Evolutionary conservation across 75 land plant genomes (phyloP), one percentile per base, ranked within the genome.

Genomic region (Pinus albicaulis): DNA sequence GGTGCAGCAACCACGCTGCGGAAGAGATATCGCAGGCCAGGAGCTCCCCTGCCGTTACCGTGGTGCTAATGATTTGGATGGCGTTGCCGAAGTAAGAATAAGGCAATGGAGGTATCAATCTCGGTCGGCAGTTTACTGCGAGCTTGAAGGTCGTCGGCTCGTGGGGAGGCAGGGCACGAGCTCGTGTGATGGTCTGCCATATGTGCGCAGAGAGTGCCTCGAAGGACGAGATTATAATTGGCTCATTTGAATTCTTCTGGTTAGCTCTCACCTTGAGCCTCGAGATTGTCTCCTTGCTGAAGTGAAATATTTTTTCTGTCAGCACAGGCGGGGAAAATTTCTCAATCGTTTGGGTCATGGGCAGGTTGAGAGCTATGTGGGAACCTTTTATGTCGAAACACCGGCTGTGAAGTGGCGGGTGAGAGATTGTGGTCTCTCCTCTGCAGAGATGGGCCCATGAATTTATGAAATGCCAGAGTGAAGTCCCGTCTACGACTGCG

Each of bases 401-500:
- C 3, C 90, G 83, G 13, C 77, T 72, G 73, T 53, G 80, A 31
- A 80, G 24, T 0, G 95, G 92, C 7, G 79, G 80, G 4, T 77
- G 75, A 1, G 95, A 88, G 4, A 89, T 31, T 20, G 60, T 15
- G 10, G 48, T 7, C 7, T 5, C 48, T 5, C 48, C 48, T 41
- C 48, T 41, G 7, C 48, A 44, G 25, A 86, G 56, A 64, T 88
- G 87, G 15, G 93, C 87, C 74, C 85, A 91, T 8, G 85, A 65
- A 61, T 84, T 86, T 74, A 91, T 78, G 81, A 91, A 91, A 69
- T 91, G 85, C 93, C 93, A 91, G 71, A 91, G 82, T 13, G 93
- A 88, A 5, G 84, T 83, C 11, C 93, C 93, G 72, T 80, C 72
- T 13, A 57, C 56, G 4, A 63, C 28, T 1, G 81, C 83, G 34